phyloP scores from a whole-genome alignment of 495 filamentous ascomycete species.

The Letharia columbiana region DNA sequence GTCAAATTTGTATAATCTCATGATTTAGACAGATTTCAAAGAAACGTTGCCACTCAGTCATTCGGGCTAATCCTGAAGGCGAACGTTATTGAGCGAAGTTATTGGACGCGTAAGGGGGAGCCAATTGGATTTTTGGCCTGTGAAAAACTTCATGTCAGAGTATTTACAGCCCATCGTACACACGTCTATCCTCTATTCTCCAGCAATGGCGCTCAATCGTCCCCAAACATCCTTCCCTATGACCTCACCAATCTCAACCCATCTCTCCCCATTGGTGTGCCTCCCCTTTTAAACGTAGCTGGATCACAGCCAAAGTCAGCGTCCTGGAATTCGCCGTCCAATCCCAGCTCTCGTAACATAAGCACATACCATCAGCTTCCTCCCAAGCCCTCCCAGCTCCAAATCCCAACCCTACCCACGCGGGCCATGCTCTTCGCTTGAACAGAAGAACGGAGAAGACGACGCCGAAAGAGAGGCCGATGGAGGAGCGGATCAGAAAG shows the following conservation, averaged over 20 bases:
- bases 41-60: background rate
- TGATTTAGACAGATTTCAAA: background rate
- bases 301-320: slow-evolving; percentile 2
- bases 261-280: slow-evolving; percentile 20
- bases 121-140: background rate
- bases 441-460: slow-evolving; percentile 97
- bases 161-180: slow-evolving; percentile 7
- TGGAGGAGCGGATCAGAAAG: slow-evolving; percentile 84
- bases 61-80: background rate
- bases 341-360: background rate
- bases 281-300: slow-evolving; percentile 24
- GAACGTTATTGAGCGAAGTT: background rate
- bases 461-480: slow-evolving; percentile 92
- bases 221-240: background rate
- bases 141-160: background rate
- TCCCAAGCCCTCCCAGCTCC: slow-evolving; percentile 94
- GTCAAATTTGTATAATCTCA: background rate
- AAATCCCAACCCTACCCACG: slow-evolving; percentile 84
- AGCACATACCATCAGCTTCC: slow-evolving; percentile 52
- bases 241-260: slow-evolving; percentile 24
- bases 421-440: slow-evolving; percentile 95
- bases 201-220: background rate
- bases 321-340: background rate
- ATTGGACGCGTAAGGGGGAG: background rate
- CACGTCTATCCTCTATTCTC: background rate